Base-by-base conservation (phyloP, 2,329 filamentous ascomycete genomes). In the Hysterium pulicare region DNA sequence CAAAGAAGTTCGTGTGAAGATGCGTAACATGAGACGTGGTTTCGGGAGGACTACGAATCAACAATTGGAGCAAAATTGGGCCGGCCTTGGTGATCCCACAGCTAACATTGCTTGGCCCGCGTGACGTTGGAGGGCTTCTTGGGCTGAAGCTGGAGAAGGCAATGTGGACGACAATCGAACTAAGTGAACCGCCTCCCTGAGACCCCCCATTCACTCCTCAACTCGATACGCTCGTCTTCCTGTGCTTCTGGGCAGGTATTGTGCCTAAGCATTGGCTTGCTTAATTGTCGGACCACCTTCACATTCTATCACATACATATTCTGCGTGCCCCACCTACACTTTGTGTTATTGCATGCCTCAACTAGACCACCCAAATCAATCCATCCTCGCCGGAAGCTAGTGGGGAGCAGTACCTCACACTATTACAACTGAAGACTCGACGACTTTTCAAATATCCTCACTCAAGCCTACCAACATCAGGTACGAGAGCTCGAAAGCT, bases 101-200 rank as follows among this genome's bases (percentile, higher is more conserved):
- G n/a, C n/a, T n/a, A n/a, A n/a, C n/a, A 55, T 53, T 53, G 33
- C 43, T 33, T 38, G 47, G 51, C 38, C 41, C 35, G 37, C 55
- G 58, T 66, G 62, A 66, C 59, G 61, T 55, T 59, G 51, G 45
- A 33, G 46, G 38, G 41, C 16, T 7, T 40, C 45, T 49, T 32
- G 38, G 42, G 47, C 40, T 42, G 49, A 44, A 45, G 30, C 45
- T 47, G 7, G 51, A 37, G 46, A 45, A 46, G 54, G 54, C 45
- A 60, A 57, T 43, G 53, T 31, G 46, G 28, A 55, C 40, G 58
- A 45, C 50, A 50, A 62, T 64, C 56, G 42, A 48, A 34, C 45
- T 38, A 43, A n/a, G 42, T n/a, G n/a, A n/a, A 17, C 31, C 23
- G 38, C 44, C 47, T 42, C 44, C 33, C n/a, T 46, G 36, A 39